phyloP scores from a whole-genome alignment of 2,329 filamentous ascomycete genomes.

The Scedosporium apiospermum region DNA sequence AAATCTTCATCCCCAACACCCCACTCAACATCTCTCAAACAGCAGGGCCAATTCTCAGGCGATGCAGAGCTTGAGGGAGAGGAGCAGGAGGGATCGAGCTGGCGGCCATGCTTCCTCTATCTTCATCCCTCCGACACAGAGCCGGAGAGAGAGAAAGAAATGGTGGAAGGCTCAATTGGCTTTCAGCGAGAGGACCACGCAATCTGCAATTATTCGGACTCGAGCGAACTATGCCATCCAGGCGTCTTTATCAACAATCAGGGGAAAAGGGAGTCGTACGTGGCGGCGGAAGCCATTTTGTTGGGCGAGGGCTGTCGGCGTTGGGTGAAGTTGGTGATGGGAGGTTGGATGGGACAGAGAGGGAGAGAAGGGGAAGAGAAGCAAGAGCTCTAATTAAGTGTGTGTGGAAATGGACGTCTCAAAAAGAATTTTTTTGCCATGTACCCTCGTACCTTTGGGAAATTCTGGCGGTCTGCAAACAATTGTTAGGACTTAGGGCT shows the following conservation, averaged over 20 bases:
- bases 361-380: conserved; percentile 7
- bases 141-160: conserved; percentile 19
- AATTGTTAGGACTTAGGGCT: conserved; percentile 2
- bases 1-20: conserved; percentile 71
- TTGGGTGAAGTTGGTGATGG: conserved; percentile 10
- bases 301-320: conserved; percentile 14
- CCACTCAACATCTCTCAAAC: conserved; percentile 51
- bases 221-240: conserved; percentile 4
- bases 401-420: conserved; percentile 7
- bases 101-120: conserved; percentile 36
- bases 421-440: not conserved
- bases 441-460: not conserved
- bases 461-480: not conserved
- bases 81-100: conserved; percentile 69
- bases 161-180: not conserved
- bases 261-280: conserved; percentile 38
- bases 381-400: not conserved
- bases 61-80: conserved; percentile 42
- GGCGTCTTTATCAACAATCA: conserved; percentile 15
- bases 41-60: conserved; percentile 31
- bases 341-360: conserved; percentile 1
- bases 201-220: conserved; percentile 46
- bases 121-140: conserved; percentile 5
- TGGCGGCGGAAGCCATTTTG: conserved; percentile 40
- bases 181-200: conserved; percentile 75